phyloP scores from a whole-genome alignment of 192 early-diverging fungal genomes.

The Coemansia asiatica region DNA sequence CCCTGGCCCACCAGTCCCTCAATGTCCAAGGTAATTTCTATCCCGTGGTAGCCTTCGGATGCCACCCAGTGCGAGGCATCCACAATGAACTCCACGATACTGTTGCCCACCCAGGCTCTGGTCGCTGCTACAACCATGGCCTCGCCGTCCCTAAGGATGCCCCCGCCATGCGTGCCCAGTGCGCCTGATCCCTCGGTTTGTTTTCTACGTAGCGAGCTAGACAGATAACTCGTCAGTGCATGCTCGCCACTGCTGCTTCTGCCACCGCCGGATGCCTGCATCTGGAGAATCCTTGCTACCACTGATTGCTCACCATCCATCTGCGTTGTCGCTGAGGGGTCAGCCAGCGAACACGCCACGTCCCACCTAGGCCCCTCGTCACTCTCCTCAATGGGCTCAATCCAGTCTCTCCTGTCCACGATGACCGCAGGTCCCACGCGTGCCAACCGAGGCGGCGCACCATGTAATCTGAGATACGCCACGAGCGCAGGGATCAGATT shows the following conservation, averaged over 20 bases:
- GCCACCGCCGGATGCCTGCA: constrained; percentile 10
- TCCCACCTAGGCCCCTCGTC: constrained; percentile 15
- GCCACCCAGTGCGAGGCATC: constrained; percentile 46
- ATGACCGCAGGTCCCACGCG: constrained; percentile 35
- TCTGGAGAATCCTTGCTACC: constrained; percentile 21
- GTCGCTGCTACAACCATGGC: constrained; percentile 29
- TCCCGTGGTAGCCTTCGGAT: constrained; percentile 2
- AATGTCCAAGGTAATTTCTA: constrained; percentile 17
- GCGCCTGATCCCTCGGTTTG: constrained; percentile 25
- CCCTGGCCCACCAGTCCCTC: constrained; percentile 6
- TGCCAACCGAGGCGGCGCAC: constrained; percentile 44
- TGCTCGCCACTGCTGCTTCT: not conserved
- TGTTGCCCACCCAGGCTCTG: constrained; percentile 31
- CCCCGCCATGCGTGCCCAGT: constrained; percentile 45
- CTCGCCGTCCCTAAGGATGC: constrained; percentile 52
- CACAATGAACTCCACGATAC: constrained; percentile 41
- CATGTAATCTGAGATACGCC: constrained; percentile 39
- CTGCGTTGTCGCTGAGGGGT: not conserved
- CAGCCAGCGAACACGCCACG: constrained; percentile 15
- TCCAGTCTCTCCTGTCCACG: constrained; percentile 43
- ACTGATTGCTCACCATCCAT: constrained; percentile 10
- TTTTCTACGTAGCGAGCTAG: constrained; percentile 38
- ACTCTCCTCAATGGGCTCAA: not conserved
- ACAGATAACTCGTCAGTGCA: constrained; percentile 38
- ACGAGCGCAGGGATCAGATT: constrained; percentile 52